Conservation (phyloP, 352 stramenopile species). For the Globisporangium polare region DNA sequence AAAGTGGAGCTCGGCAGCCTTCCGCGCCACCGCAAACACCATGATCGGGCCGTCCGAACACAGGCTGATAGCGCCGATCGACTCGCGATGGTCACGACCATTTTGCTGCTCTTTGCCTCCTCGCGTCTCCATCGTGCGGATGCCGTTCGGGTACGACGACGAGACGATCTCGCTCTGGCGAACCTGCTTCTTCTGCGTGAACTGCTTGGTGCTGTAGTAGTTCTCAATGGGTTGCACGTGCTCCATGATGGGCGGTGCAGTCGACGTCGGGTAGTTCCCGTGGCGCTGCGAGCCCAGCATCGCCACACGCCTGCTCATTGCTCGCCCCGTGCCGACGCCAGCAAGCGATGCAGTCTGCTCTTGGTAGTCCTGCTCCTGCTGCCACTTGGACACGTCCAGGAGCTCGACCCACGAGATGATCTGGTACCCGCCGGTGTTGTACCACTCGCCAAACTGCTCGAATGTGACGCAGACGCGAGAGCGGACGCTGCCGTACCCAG, state of each 20-base stretch:
- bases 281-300: conserved; percentile 59
- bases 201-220: conserved; percentile 38
- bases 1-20: conserved; percentile 74
- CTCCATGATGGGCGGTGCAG: conserved; percentile 31
- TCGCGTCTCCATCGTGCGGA: conserved; percentile 17
- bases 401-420: conserved; percentile 86
- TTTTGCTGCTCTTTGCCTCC: conserved; percentile 15
- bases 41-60: conserved; percentile 71
- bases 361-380: conserved; percentile 72
- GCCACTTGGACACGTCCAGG: conserved; percentile 79
- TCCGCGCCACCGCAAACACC: conserved; percentile 70
- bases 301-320: conserved; percentile 22
- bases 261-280: conserved; percentile 33
- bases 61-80: conserved; percentile 42
- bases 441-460: conserved; percentile 89
- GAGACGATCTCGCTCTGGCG: conserved; percentile 83
- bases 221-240: conserved; percentile 60
- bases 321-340: conserved; percentile 18
- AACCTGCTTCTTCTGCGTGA: conserved; percentile 63
- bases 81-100: conserved; percentile 26
- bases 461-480: conserved; percentile 81
- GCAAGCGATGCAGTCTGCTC: conserved; percentile 33
- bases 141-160: conserved; percentile 44
- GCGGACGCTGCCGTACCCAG: conserved; percentile 60
- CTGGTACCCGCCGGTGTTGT: conserved; percentile 79